Percentiles rank a stretch among this genome's conserved stretches.
Evolutionary conservation across 495 filamentous ascomycete genomes (phyloP).

Genomic region (Ascobolus immersus): DNA sequence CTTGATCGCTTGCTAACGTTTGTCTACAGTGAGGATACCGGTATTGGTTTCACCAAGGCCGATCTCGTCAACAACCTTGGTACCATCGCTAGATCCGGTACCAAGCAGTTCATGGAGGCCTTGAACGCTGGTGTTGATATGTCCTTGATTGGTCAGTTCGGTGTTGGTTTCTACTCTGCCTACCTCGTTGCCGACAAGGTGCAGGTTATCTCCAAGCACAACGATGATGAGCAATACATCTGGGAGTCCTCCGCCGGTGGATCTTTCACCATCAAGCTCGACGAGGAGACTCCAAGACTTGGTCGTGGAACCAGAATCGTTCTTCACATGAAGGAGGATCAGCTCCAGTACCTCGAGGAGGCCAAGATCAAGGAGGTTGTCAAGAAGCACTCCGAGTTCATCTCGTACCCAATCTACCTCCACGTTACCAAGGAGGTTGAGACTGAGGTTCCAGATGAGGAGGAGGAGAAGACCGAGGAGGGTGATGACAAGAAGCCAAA

Average conservation of each 20-base stretch:
- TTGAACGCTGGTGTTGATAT: conserved; percentile 95
- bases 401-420: conserved; percentile 99
- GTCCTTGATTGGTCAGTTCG: conserved; percentile 99
- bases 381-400: conserved; percentile 99
- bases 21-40: conserved; percentile 44
- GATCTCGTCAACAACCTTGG: conserved; percentile 99
- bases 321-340: conserved; percentile 97
- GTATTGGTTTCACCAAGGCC: conserved; percentile 99
- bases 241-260: conserved; percentile 97
- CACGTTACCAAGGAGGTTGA: conserved; percentile 97
- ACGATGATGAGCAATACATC: conserved; percentile 98
- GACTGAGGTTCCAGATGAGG: conserved; percentile 94
- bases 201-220: conserved; percentile 89
- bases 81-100: conserved; percentile 94
- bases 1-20: background rate
- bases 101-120: conserved; percentile 99
- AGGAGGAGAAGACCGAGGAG: conserved; percentile 47
- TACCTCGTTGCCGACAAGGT: conserved; percentile 96
- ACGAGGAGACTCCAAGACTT: conserved; percentile 72
- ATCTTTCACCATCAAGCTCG: conserved; percentile 78
- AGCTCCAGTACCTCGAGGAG: conserved; percentile 94
- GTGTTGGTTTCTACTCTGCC: conserved; percentile 99
- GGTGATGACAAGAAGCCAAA: conserved; percentile 57
- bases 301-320: conserved; percentile 94
- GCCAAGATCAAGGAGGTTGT: conserved; percentile 99